Evolutionary conservation across 192 early-diverging fungal genomes (phyloP).

Genomic region (Geranomyces variabilis): DNA sequence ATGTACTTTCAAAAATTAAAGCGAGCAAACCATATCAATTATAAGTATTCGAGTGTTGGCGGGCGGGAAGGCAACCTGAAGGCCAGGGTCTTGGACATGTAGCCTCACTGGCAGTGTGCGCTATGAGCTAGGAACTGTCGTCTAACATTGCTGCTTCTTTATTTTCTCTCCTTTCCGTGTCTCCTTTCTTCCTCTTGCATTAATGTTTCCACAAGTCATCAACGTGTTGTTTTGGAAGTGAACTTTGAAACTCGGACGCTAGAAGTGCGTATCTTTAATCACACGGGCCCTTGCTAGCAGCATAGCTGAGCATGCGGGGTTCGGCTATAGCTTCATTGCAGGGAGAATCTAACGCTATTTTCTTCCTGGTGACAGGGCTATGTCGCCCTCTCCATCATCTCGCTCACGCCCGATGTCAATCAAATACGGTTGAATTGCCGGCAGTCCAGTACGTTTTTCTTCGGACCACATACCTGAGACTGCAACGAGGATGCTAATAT

Average conservation of each 20-base stretch:
- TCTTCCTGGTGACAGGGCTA: slow-evolving; percentile 11
- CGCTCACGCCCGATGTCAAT: slow-evolving; percentile 16
- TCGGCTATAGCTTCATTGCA: neutral
- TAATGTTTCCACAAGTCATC: slow-evolving; percentile 30
- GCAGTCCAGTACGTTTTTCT: slow-evolving; percentile 34
- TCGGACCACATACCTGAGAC: neutral
- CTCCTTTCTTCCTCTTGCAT: neutral
- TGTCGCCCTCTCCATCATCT: slow-evolving; percentile 23
- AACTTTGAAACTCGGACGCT: slow-evolving; percentile 28
- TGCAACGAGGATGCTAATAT: neutral
- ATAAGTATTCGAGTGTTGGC: slow-evolving; percentile 27
- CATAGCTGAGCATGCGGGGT: neutral
- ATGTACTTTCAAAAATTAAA: slow-evolving; percentile 10
- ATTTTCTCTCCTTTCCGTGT: slow-evolving; percentile 1
- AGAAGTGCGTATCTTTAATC: slow-evolving; percentile 19
- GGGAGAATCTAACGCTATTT: neutral
- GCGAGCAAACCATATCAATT: slow-evolving; percentile 31
- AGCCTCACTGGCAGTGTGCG: neutral
- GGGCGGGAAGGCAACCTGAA: too few species aligned
- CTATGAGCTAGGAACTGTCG: neutral
- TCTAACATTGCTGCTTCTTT: slow-evolving; percentile 5
- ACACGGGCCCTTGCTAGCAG: neutral
- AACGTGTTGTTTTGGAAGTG: slow-evolving; percentile 33
- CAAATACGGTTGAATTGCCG: slow-evolving; percentile 44
- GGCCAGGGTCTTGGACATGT: too few species aligned